Base-by-base conservation (phyloP, 1,284 basidiomycete genomes). In the Amylostereum areolatum region DNA sequence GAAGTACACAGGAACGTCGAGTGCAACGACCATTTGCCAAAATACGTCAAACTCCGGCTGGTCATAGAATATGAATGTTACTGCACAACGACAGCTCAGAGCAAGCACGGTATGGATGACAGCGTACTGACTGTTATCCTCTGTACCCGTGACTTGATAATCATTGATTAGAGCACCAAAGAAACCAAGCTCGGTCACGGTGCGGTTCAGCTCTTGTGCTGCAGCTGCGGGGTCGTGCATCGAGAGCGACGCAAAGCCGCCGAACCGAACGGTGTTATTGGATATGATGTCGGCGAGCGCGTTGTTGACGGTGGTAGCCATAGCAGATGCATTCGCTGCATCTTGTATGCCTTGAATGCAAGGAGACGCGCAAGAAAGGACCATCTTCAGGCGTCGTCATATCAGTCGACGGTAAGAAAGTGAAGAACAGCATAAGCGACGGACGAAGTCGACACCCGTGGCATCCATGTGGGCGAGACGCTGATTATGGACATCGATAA, bases 181-280 rank as follows among this genome's bases (percentile, higher is more conserved):
- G 42, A 74, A 71, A 8, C 73, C 71, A 1, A 73, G 63, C 45
- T 74, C 65, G 7, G 58, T 58, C 2, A 75, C 68, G 1, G 72
- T 52, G 18, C 72, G 66, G n/a, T 64, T 62, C 11, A 74, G 60
- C 46, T 75, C 72, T 35, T 63, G 57, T 3, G 66, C 69, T 1
- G 72, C 73, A 18, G 59, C 59, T 1, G 67, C 63, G 18, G 72
- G 68, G 49, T 73, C 70, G 43, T 74, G 72, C 72, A 75, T 74
- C 1, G 69, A 60, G n/a, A 74, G 49, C 5, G 71, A 56, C 11
- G 72, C 72, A 48, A 74, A 72, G 2, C 59, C 71, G 7, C 72
- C 70, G 52, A 75, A 73, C 1, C 71, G 61, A 27, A 35, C 8
- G 8, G 33, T 35, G 33, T 35, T 35, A 35, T 35, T 35, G 8